A percentile compares a stretch with the other conserved stretches of the same genome.
Evolutionary conservation across 768 basidiomycete genomes (phyloP).

Genomic region (Tricholomella constricta): DNA sequence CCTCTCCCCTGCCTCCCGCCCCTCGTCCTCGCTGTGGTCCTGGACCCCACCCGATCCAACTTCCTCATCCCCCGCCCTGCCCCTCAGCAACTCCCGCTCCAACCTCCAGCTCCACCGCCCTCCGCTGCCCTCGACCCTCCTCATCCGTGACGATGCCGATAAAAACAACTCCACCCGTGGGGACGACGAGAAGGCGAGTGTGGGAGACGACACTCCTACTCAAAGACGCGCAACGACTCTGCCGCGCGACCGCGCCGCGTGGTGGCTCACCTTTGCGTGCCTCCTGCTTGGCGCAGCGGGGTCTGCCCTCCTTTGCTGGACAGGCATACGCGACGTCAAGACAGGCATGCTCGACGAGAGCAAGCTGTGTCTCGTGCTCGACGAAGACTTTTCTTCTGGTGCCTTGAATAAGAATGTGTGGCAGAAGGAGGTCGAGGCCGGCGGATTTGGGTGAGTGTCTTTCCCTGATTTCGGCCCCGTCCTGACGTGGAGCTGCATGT

Average conservation of each 20-base stretch:
- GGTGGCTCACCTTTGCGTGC: conserved; percentile 53
- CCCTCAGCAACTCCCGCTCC: conserved; percentile 26
- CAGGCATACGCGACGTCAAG: conserved; percentile 46
- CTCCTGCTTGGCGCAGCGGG: conserved; percentile 56
- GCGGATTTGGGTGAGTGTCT: conserved; percentile 66
- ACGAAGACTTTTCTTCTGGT: conserved; percentile 64
- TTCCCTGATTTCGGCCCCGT: conserved; percentile 7
- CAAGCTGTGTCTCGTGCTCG: conserved; percentile 61
- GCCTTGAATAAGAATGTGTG: conserved; percentile 53
- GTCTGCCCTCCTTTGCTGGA: conserved; percentile 55
- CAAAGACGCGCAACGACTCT: too few relatives aligned
- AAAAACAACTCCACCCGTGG: not conserved
- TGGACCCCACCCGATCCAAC: conserved; percentile 49
- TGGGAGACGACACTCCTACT: too few relatives aligned
- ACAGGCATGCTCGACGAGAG: conserved; percentile 39
- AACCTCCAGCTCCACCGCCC: conserved; percentile 41
- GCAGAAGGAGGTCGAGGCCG: conserved; percentile 68
- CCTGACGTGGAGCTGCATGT: not conserved
- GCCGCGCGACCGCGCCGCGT: conserved; percentile 28
- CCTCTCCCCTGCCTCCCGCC: conserved; percentile 70
- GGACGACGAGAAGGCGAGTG: not conserved
- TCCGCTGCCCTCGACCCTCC: conserved; percentile 53
- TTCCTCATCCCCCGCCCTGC: conserved; percentile 25
- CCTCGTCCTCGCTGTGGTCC: conserved; percentile 60
- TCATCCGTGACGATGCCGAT: conserved; percentile 27